These are phyloP conservation scores for Brassica carinata DNA, from an alignment of 345 rosid genomes.

Conservation along the genomic window DNA sequence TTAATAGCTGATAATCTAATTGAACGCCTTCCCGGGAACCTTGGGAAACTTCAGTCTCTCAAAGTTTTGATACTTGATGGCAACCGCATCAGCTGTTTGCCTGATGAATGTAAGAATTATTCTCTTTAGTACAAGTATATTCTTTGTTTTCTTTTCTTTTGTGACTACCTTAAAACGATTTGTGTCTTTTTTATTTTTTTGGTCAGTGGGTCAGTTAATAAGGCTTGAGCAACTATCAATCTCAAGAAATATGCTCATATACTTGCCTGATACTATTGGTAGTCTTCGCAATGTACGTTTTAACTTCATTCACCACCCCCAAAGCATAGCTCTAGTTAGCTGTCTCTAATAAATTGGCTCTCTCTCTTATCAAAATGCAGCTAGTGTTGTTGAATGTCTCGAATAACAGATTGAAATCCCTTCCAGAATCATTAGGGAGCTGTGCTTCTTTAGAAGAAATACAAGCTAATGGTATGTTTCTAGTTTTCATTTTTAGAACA, in stretches of 20 bases:
- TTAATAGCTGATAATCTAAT: constrained; percentile 69
- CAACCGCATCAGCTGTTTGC: constrained; percentile 71
- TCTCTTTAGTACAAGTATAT: neutral
- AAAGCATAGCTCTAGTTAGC: constrained; percentile 10
- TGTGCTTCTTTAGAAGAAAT: constrained; percentile 93
- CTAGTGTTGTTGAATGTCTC: constrained; percentile 82
- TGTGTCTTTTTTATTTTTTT: too few species aligned
- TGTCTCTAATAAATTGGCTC: constrained; percentile 5
- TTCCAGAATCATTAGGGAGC: constrained; percentile 94
- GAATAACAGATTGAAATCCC: constrained; percentile 78
- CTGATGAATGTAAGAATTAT: constrained; percentile 83
- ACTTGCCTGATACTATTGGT: constrained; percentile 93
- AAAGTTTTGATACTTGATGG: constrained; percentile 88
- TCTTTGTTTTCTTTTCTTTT: too few species aligned
- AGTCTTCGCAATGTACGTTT: constrained; percentile 89
- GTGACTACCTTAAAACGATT: too few species aligned
- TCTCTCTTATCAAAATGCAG: constrained; percentile 48
- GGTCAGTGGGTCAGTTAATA: constrained; percentile 88
- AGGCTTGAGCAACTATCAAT: constrained; percentile 86
- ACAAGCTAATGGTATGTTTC: constrained; percentile 74
- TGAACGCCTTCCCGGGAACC: constrained; percentile 66
- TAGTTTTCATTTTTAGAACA: neutral
- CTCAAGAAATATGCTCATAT: constrained; percentile 66
- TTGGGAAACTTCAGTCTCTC: constrained; percentile 89
- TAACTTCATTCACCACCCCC: constrained; percentile 1